Evolutionary conservation across 495 filamentous ascomycete genomes (phyloP), one percentile per base, ranked within the genome.

Genomic region (Apodospora peruviana): DNA sequence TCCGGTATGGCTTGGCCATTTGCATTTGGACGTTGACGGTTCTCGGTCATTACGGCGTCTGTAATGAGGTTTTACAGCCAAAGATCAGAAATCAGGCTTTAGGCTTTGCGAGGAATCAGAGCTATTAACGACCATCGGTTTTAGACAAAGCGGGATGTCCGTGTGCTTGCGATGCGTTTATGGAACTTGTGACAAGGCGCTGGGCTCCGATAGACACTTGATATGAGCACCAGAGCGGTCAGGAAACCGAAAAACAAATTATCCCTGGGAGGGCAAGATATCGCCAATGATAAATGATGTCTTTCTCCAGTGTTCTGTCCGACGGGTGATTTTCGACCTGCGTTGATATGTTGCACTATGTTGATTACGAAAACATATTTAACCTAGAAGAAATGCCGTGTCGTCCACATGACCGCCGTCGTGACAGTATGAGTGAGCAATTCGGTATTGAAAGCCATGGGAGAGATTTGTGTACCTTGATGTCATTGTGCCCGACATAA

Each of bases 11-110:
- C 65, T 74, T 66, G 68, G 71, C 71, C 70, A 72, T 64, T 74
- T 77, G 73, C 73, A 77, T 77, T 72, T 73, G 71, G 72, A 75
- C 69, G 70, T 74, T 74, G 69, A 75, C 55, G 70, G 64, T 72
- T 75, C 70, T 69, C 68, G 72, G 74, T 72, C 71, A 77, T 73
- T 72, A 66, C 72, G 73, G 73, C 73, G 73, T 77, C 73, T 75
- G 73, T 77, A 74, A 74, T 77, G 64, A 74, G 72, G 73, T 69
- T 75, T 75, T 74, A 73, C 65, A 73, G 71, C 74, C 72, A 74
- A 71, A 66, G 66, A 68, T 58, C 44, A 60, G 58, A 61, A 67
- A 68, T 58, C 56, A 50, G 55, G 57, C 50, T 51, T 59, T 47
- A 48, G 63, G 58, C 55, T 66, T 62, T 57, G 41, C 59, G 58